Evolutionary conservation across 2,329 filamentous ascomycete species (phyloP), one percentile per base, ranked within the genome.

Genomic region (Myriangium duriaei): DNA sequence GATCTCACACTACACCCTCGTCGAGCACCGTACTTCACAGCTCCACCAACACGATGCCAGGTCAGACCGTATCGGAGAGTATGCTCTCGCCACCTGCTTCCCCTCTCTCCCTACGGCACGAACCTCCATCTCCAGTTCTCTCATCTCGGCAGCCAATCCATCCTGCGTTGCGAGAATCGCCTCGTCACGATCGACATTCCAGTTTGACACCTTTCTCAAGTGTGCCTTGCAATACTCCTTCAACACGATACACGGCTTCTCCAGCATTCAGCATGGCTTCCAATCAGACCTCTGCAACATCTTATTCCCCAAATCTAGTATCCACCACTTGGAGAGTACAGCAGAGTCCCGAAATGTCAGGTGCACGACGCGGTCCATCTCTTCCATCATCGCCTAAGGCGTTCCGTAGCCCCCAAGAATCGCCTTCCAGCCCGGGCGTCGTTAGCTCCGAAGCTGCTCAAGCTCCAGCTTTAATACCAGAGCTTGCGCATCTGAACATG

Each of bases 211-310:
- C 30, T 19, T 31, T 32, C 29, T 32, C 36, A 12, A 76, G 79
- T 55, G 71, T 67, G 2, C 68, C 76, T 37, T 84, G 80, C 43
- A 74, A 67, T 15, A 85, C 79, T 42, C 79, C 81, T 26, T 86
- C 81, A 3, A 85, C 81, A 2, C 68, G 77, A 43, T 85, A 81
- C 50, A 83, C 79, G 2, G 81, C 76, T 40, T 86, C 81, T 1
- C 74, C 36, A 15, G 36, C 79, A 4, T 86, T 84, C 57, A 86
- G 81, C 52, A 71, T 81, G 45, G 79, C 81, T 42, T 85, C 81
- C 1, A 86, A 81, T 3, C 81, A 81, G 5, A 85, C 80, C 4
- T 86, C 81, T 7, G 76, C 81, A 45, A 80, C 77, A 5, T 86
- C 81, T 1, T 78, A 80, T 49, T 86, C 80, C 11, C 79, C 81